Conservation (phyloP, 1,284 basidiomycete genomes). For the Tremellales sp. region DNA sequence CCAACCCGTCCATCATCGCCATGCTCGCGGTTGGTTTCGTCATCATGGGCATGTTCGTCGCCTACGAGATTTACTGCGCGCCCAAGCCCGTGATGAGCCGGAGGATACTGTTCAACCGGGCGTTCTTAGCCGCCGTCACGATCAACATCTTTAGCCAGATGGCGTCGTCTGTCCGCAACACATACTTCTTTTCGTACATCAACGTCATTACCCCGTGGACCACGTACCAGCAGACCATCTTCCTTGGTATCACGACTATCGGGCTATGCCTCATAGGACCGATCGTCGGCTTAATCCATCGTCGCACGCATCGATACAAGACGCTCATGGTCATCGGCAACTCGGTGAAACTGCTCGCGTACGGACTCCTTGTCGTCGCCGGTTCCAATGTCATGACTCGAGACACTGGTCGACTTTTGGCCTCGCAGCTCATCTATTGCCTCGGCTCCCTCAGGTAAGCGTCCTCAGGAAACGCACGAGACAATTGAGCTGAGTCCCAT, state of each 20-base stretch:
- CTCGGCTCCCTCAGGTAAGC: conserved; percentile 2
- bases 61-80: conserved; percentile 27
- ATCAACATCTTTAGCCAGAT: conserved; percentile 41
- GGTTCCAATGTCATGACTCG: not conserved
- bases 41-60: conserved; percentile 31
- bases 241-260: conserved; percentile 10
- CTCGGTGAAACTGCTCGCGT: conserved; percentile 1
- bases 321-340: conserved; percentile 2
- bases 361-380: not conserved
- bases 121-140: conserved; percentile 20
- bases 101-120: conserved; percentile 42
- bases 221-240: conserved; percentile 5
- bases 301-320: conserved; percentile 47
- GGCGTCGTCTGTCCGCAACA: conserved; percentile 27
- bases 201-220: conserved; percentile 28
- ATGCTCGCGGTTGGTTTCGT: conserved; percentile 42
- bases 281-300: conserved; percentile 39
- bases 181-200: conserved; percentile 42
- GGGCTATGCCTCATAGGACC: conserved; percentile 40
- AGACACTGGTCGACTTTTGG: not conserved
- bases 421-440: conserved; percentile 2
- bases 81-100: conserved; percentile 37
- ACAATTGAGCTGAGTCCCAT: too few relatives aligned
- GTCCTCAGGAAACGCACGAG: too few relatives aligned
- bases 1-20: conserved; percentile 44